These are phyloP conservation scores for Arachis monticola DNA, from an alignment of 331 rosid species.

Conservation along the genomic window DNA sequence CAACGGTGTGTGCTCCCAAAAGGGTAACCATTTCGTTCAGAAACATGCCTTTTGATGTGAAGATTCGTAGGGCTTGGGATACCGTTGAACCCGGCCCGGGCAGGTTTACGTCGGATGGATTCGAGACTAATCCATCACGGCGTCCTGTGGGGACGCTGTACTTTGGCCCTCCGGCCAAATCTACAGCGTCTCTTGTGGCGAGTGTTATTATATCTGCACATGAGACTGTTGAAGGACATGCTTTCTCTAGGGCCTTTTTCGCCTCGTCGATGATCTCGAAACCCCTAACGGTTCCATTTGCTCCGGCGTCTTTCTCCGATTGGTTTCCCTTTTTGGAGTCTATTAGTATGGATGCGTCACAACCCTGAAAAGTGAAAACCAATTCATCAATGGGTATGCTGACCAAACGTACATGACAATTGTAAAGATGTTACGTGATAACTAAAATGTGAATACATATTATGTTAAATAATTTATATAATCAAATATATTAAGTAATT, in stretches of 20 bases:
- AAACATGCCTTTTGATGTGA: conserved; percentile 39
- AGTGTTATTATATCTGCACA: conserved; percentile 59
- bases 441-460: no score
- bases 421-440: no score
- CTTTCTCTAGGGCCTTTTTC: conserved; percentile 42
- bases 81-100: conserved; percentile 45
- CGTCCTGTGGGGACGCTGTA: conserved; percentile 51
- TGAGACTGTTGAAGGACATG: conserved; percentile 57
- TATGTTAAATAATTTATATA: no score
- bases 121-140: conserved; percentile 48
- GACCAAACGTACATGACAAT: no score
- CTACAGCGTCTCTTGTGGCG: conserved; percentile 55
- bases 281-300: conserved; percentile 51
- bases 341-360: conserved; percentile 58
- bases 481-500: no score
- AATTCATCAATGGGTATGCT: no score
- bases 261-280: conserved; percentile 51
- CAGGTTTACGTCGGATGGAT: conserved; percentile 16
- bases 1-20: conserved; percentile 64
- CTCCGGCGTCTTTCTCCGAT: conserved; percentile 44
- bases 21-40: conserved; percentile 57
- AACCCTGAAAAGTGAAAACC: conserved; percentile 38
- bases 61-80: conserved; percentile 7
- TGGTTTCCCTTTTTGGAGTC: conserved; percentile 28
- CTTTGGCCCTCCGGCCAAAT: conserved; percentile 51